These are phyloP conservation scores for Suhomyces maxii DNA, from an alignment of 1,139 yeast species.

Conservation along the genomic window DNA sequence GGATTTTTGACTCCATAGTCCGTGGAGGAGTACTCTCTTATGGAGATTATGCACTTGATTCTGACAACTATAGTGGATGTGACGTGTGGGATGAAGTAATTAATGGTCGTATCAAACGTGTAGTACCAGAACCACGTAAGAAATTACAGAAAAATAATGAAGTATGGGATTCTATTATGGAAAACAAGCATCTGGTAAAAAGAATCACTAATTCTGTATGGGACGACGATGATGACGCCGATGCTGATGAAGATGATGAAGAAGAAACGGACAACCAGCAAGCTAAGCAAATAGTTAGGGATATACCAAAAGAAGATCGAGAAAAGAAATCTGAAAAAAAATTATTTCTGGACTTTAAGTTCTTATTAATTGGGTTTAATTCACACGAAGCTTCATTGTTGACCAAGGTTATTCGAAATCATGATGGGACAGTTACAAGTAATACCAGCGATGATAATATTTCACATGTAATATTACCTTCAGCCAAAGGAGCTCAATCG, in stretches of 20 bases:
- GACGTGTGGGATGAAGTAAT: slow-evolving; percentile 46
- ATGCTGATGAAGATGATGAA: slow-evolving; percentile 12
- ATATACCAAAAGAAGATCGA: background rate
- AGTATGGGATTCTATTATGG: slow-evolving; percentile 57
- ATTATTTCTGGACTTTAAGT: slow-evolving; percentile 37
- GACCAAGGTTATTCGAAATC: slow-evolving; percentile 36
- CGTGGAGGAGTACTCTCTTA: slow-evolving; percentile 61
- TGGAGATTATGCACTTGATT: slow-evolving; percentile 38
- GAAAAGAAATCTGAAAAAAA: background rate
- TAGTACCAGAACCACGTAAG: slow-evolving; percentile 12
- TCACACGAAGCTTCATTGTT: slow-evolving; percentile 33
- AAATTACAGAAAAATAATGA: slow-evolving; percentile 26
- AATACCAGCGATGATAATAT: slow-evolving; percentile 24
- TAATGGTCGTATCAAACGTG: slow-evolving; percentile 1
- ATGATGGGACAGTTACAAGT: slow-evolving; percentile 40
- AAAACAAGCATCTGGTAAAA: slow-evolving; percentile 20
- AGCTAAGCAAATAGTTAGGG: background rate
- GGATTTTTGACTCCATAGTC: slow-evolving; percentile 65
- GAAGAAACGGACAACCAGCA: slow-evolving; percentile 2
- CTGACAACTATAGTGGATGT: slow-evolving; percentile 42
- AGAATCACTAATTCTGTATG: slow-evolving; percentile 27
- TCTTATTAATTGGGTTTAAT: slow-evolving; percentile 41
- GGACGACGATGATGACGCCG: slow-evolving; percentile 26
- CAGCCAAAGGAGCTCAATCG: slow-evolving; percentile 32
- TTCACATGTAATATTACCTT: slow-evolving; percentile 46